Percentiles rank a stretch among this genome's conserved stretches.
phyloP scores from a whole-genome alignment of 192 early-diverging fungal genomes.

The Umbelopsis sp. region DNA sequence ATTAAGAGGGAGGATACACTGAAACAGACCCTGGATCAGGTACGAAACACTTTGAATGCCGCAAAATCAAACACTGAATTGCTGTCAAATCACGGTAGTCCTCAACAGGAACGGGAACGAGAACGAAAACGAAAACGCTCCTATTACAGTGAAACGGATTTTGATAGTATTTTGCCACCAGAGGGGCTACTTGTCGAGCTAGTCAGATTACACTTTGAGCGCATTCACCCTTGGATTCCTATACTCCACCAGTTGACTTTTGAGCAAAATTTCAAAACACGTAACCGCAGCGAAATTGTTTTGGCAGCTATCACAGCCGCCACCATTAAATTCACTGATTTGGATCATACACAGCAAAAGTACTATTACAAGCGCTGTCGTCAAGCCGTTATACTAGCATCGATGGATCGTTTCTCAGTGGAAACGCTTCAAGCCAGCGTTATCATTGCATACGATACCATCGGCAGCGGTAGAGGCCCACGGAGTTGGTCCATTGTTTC shows the following conservation, averaged over 20 bases:
- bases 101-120: not conserved
- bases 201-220: not conserved
- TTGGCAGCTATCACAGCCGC: conserved; percentile 16
- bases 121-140: conserved; percentile 14
- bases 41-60: not conserved
- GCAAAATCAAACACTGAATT: not conserved
- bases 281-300: not conserved
- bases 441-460: conserved; percentile 14
- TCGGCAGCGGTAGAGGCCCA: conserved; percentile 21
- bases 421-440: conserved; percentile 20
- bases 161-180: conserved; percentile 6
- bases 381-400: conserved; percentile 2
- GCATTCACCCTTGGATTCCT: conserved; percentile 21
- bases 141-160: not conserved
- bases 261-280: not conserved
- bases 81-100: not conserved
- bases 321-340: conserved; percentile 3
- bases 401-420: conserved; percentile 18
- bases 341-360: not conserved
- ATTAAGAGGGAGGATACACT: not conserved
- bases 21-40: not conserved
- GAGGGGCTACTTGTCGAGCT: not conserved
- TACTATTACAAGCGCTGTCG: conserved; percentile 18
- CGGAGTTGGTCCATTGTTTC: conserved; percentile 23
- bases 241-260: conserved; percentile 10